phyloP scores from a whole-genome alignment of 169 alveolate species.

The Eimeria falciformis region DNA sequence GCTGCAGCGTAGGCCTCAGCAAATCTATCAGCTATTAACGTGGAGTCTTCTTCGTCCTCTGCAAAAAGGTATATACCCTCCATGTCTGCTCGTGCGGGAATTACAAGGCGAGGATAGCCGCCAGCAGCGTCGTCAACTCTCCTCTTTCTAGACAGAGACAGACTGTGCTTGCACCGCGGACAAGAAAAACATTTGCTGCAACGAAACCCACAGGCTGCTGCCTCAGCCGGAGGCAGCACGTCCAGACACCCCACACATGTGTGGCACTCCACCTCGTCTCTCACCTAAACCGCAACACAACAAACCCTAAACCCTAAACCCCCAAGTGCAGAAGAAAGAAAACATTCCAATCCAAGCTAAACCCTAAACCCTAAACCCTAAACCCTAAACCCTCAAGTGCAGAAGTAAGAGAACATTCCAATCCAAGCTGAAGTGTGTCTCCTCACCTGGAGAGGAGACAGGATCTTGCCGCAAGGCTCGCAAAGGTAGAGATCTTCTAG shows the following conservation, averaged over 20 bases:
- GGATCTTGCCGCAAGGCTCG: constrained; percentile 17
- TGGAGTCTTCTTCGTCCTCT: constrained; percentile 5
- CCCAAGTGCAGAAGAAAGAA: background rate
- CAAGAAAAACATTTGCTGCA: constrained; percentile 72
- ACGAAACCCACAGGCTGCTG: constrained; percentile 68
- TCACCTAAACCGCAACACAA: background rate
- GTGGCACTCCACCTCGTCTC: constrained; percentile 63
- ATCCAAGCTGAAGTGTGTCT: too few relatives aligned
- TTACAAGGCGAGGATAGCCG: background rate
- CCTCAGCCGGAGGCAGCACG: constrained; percentile 41
- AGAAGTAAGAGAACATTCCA: too few relatives aligned
- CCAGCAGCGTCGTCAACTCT: constrained; percentile 13
- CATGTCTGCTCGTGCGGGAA: background rate
- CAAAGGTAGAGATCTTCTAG: constrained; percentile 39
- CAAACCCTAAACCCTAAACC: background rate
- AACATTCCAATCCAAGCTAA: too few relatives aligned
- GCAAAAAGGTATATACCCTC: too few relatives aligned
- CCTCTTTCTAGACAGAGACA: background rate
- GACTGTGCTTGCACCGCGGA: constrained; percentile 52
- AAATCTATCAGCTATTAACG: background rate
- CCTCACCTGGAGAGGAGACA: constrained; percentile 43
- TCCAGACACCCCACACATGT: constrained; percentile 60
- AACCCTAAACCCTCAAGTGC: constrained; percentile 3
- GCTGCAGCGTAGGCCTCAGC: background rate
- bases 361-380: constrained; percentile 46